phyloP scores from a whole-genome alignment of 2,329 filamentous ascomycete genomes.

The Colletotrichum chrysophilum region DNA sequence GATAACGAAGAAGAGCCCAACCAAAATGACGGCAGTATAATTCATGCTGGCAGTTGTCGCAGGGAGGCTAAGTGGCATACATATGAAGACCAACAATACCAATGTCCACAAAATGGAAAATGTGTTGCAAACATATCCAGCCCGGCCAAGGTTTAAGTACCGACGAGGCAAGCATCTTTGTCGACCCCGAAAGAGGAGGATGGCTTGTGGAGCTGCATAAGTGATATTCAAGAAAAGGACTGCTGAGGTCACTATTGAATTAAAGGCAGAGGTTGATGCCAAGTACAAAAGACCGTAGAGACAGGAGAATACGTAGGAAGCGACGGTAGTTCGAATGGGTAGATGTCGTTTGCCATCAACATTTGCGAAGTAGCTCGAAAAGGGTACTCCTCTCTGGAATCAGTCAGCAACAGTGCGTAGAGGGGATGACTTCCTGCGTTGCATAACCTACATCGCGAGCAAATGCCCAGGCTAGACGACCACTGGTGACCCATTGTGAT shows the following conservation, averaged over 20 bases:
- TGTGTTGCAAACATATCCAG: conserved; percentile 26
- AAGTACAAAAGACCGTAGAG: conserved; percentile 38
- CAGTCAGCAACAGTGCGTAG: background rate
- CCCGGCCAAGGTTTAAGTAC: conserved; percentile 23
- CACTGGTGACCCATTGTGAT: conserved; percentile 33
- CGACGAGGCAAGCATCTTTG: conserved; percentile 22
- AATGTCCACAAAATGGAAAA: conserved; percentile 25
- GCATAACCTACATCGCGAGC: conserved; percentile 30
- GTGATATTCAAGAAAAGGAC: conserved; percentile 33
- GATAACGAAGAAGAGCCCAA: background rate
- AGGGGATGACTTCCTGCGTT: background rate
- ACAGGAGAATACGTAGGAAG: conserved; percentile 28
- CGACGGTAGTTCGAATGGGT: conserved; percentile 32
- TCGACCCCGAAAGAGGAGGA: conserved; percentile 24
- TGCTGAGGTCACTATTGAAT: conserved; percentile 35
- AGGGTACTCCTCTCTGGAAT: conserved; percentile 25
- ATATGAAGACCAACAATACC: conserved; percentile 26
- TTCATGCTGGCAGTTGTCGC: conserved; percentile 8
- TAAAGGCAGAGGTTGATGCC: conserved; percentile 33
- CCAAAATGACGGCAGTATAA: background rate
- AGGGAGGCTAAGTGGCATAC: conserved; percentile 26
- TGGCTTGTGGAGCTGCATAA: conserved; percentile 31
- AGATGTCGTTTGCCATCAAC: conserved; percentile 25
- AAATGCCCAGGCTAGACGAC: conserved; percentile 37
- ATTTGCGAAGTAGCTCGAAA: conserved; percentile 28